These are phyloP conservation scores for Halenospora varia DNA, from an alignment of 495 filamentous ascomycete species.

Conservation along the genomic window DNA sequence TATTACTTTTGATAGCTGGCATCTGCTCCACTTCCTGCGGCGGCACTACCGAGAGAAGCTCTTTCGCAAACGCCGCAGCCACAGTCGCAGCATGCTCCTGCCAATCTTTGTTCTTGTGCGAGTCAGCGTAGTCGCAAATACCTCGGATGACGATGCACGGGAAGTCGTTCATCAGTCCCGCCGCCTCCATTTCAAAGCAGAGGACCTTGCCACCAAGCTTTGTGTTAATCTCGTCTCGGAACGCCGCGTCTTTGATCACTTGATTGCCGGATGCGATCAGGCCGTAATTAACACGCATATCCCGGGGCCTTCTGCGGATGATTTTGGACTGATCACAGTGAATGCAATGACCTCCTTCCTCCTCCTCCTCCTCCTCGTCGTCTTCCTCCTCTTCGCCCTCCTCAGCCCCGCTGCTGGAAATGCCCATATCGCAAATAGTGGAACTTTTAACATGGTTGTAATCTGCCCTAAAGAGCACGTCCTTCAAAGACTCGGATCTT, in stretches of 20 bases:
- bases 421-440: slow-evolving; percentile 6
- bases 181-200: not conserved
- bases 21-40: not conserved
- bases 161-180: not conserved
- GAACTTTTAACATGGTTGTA: slow-evolving; percentile 4
- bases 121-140: not conserved
- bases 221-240: slow-evolving; percentile 5
- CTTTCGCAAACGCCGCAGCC: slow-evolving; percentile 23
- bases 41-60: not conserved
- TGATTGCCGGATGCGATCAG: slow-evolving; percentile 10
- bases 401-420: not conserved
- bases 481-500: not conserved
- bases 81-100: slow-evolving; percentile 21
- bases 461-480: slow-evolving; percentile 6
- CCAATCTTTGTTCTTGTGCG: slow-evolving; percentile 12
- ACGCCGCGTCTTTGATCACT: slow-evolving; percentile 17
- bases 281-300: slow-evolving; percentile 26
- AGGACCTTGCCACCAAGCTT: not conserved
- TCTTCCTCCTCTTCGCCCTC: not conserved
- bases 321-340: not conserved
- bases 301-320: slow-evolving; percentile 11
- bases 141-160: not conserved
- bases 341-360: not conserved
- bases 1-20: too few relatives aligned
- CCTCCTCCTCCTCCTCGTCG: not conserved